Percentiles rank a stretch among this genome's conserved stretches.
phyloP scores from a whole-genome alignment of 108 stramenopile genomes.

The Parmales sp. region DNA sequence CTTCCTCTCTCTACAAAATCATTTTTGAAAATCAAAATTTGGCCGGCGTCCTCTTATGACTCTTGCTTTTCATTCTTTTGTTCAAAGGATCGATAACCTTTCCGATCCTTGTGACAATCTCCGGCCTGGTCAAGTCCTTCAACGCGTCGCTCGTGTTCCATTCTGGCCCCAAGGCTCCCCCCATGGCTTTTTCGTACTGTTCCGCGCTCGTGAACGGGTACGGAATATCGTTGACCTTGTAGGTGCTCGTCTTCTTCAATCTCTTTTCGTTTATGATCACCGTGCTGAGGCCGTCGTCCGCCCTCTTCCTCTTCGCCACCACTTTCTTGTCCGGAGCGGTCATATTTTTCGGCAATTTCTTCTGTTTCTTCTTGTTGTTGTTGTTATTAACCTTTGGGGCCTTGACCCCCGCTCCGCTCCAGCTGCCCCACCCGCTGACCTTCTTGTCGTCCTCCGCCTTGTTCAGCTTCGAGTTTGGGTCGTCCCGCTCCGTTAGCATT shows the following conservation, averaged over 20 bases:
- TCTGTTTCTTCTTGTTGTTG: too few relatives aligned
- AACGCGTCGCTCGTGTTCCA: constrained; percentile 82
- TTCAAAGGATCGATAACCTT: constrained; percentile 84
- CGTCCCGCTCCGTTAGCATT: constrained; percentile 53
- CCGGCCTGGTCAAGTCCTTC: constrained; percentile 76
- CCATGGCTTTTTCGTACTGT: constrained; percentile 89
- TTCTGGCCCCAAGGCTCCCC: constrained; percentile 82
- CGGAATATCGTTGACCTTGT: constrained; percentile 75
- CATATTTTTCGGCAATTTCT: constrained; percentile 46
- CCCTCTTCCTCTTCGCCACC: constrained; percentile 35
- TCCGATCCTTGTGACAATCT: constrained; percentile 75
- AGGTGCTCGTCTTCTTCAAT: constrained; percentile 71
- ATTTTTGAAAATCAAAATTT: constrained; percentile 62
- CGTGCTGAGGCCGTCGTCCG: constrained; percentile 65
- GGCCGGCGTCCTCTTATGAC: constrained; percentile 37
- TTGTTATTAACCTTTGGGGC: too few relatives aligned
- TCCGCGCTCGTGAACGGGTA: constrained; percentile 87
- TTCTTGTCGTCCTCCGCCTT: constrained; percentile 30
- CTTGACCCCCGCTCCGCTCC: constrained; percentile 73
- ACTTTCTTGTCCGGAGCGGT: constrained; percentile 45
- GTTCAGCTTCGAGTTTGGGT: constrained; percentile 53
- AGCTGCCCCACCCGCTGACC: constrained; percentile 75
- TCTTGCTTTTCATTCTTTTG: constrained; percentile 53
- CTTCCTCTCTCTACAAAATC: neutral
- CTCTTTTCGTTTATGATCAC: constrained; percentile 91